phyloP scores from a whole-genome alignment of 805 yeast species.

The Candida ipomoeae region DNA sequence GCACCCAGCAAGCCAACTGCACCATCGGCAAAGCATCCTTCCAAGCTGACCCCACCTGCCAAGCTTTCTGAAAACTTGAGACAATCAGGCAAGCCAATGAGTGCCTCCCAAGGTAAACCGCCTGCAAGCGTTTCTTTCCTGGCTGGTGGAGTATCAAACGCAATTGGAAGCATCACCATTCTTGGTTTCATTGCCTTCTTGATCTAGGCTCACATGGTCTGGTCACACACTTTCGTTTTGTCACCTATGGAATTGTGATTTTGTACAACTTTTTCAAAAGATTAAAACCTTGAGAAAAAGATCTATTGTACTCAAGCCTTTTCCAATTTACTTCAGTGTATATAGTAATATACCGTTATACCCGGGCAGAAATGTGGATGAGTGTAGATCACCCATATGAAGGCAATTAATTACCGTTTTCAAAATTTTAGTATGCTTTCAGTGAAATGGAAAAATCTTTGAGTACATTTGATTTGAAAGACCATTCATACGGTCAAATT shows the following conservation, averaged over 20 bases:
- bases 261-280: background rate
- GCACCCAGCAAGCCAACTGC: background rate
- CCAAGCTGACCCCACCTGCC: background rate
- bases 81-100: background rate
- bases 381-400: too few relatives aligned
- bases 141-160: background rate
- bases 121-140: background rate
- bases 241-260: background rate
- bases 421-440: too few relatives aligned
- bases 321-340: background rate
- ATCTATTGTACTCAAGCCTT: background rate
- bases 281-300: too few relatives aligned
- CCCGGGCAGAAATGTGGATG: too few relatives aligned
- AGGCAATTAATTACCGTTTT: too few relatives aligned
- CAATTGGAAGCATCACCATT: background rate
- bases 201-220: background rate
- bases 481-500: too few relatives aligned
- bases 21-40: background rate
- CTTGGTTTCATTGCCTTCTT: background rate
- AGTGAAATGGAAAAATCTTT: too few relatives aligned
- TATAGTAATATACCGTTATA: too few relatives aligned
- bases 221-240: background rate
- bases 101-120: background rate
- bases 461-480: too few relatives aligned
- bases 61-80: background rate